These are phyloP conservation scores for Aspergillus fumigatus DNA, from an alignment of 2,329 filamentous ascomycete species.

Conservation along the genomic window DNA sequence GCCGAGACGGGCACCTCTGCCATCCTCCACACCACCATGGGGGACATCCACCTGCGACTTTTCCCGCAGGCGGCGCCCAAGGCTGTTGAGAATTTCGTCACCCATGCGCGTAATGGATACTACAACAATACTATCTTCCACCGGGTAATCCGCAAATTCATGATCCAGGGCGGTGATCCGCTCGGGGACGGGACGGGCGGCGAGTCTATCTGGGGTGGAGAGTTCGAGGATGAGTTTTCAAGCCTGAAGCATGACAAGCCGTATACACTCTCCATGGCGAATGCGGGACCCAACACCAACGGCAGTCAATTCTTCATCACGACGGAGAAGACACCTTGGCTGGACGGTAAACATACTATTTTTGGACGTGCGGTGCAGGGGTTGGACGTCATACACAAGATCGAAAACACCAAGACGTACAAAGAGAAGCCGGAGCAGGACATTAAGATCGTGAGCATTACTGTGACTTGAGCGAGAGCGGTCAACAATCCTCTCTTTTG, in stretches of 20 bases:
- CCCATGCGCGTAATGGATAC: conserved; percentile 81
- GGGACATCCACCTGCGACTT: conserved; percentile 88
- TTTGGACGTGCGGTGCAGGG: conserved; percentile 89
- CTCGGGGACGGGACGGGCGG: conserved; percentile 85
- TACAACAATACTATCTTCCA: conserved; percentile 99
- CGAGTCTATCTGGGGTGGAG: conserved; percentile 86
- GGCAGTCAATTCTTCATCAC: conserved; percentile 98
- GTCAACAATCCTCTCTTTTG: neutral
- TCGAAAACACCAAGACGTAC: conserved; percentile 82
- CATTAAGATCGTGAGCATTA: conserved; percentile 92
- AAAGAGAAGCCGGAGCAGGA: conserved; percentile 95
- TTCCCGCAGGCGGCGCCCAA: conserved; percentile 92
- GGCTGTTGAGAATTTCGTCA: conserved; percentile 95
- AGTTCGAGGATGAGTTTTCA: conserved; percentile 92
- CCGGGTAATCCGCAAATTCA: conserved; percentile 94
- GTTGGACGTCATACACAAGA: conserved; percentile 90
- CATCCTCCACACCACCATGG: conserved; percentile 84
- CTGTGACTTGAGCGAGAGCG: conserved; percentile 14
- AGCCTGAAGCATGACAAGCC: conserved; percentile 89
- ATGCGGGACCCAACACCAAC: conserved; percentile 92
- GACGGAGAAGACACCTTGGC: conserved; percentile 93
- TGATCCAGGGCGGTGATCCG: conserved; percentile 86
- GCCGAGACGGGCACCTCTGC: conserved; percentile 73
- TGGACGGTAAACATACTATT: conserved; percentile 94
- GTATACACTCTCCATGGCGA: conserved; percentile 96